Evolutionary conservation across 345 rosid species (phyloP).

Genomic region (Lepidium sativum): DNA sequence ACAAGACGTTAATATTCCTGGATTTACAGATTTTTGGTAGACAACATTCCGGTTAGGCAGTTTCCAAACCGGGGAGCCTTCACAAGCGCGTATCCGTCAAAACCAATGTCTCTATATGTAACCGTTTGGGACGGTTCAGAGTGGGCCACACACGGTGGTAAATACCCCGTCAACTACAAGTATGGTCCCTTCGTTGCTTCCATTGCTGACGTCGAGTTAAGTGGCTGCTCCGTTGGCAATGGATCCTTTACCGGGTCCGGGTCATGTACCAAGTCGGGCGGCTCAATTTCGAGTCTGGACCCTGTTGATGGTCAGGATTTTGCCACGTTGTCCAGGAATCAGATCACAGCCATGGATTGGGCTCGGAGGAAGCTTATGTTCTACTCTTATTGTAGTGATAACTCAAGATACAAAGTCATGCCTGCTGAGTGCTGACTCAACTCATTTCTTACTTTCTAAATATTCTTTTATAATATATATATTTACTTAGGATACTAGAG

Average conservation of each 20-base stretch:
- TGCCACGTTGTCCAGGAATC: constrained; percentile 49
- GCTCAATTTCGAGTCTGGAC: constrained; percentile 43
- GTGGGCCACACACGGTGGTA: constrained; percentile 97
- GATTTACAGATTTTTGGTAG: constrained; percentile 59
- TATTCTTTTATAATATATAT: background rate
- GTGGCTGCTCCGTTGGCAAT: constrained; percentile 46
- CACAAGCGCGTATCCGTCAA: constrained; percentile 53
- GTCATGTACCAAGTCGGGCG: constrained; percentile 44
- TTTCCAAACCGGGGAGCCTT: constrained; percentile 43
- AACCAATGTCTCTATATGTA: constrained; percentile 67
- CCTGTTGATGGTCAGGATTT: constrained; percentile 71
- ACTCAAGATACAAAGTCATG: constrained; percentile 49
- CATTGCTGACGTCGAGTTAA: constrained; percentile 41
- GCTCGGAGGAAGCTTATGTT: constrained; percentile 86
- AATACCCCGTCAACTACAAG: constrained; percentile 76
- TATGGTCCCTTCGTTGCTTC: constrained; percentile 71
- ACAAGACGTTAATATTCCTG: background rate
- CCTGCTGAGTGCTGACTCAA: constrained; percentile 61
- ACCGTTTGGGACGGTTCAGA: constrained; percentile 95
- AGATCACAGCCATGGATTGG: constrained; percentile 67
- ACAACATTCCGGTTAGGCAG: constrained; percentile 74
- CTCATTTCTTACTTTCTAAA: background rate
- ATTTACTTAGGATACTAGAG: background rate
- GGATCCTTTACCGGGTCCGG: constrained; percentile 3
- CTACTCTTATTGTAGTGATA: constrained; percentile 77